Percentiles rank a stretch among this genome's conserved stretches.
These are phyloP conservation scores for Cyclanthera cordifolia DNA, from an alignment of 306 rosid genomes.

Conservation along the genomic window DNA sequence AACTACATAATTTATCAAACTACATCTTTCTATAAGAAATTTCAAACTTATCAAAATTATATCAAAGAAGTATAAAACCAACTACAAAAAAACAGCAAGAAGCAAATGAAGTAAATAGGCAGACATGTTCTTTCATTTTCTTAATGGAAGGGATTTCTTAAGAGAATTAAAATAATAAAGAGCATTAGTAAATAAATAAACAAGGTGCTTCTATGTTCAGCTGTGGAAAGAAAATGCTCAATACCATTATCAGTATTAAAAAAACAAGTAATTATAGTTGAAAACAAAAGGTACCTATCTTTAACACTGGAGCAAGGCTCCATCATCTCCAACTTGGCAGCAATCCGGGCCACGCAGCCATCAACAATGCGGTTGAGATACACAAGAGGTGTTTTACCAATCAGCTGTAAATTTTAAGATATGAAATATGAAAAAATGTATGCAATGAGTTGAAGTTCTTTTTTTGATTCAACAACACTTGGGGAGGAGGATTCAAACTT, in stretches of 20 bases:
- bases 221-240: constrained; percentile 3
- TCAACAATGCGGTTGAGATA: constrained; percentile 72
- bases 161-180: neutral
- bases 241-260: no score
- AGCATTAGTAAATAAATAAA: neutral
- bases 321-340: constrained; percentile 89
- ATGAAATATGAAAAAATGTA: neutral
- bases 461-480: no score
- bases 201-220: neutral
- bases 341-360: constrained; percentile 58
- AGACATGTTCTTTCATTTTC: neutral
- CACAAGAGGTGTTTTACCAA: constrained; percentile 75
- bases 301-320: constrained; percentile 92
- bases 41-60: neutral
- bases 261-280: no score
- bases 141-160: neutral
- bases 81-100: neutral
- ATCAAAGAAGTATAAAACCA: neutral
- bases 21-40: no score
- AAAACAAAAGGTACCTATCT: no score
- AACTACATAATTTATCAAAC: no score
- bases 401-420: constrained; percentile 33
- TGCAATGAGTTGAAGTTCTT: neutral
- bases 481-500: no score
- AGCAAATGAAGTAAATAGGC: neutral